These are phyloP conservation scores for Ophiostoma novo-ulmi DNA, from an alignment of 2,329 filamentous ascomycete species.

Conservation along the genomic window DNA sequence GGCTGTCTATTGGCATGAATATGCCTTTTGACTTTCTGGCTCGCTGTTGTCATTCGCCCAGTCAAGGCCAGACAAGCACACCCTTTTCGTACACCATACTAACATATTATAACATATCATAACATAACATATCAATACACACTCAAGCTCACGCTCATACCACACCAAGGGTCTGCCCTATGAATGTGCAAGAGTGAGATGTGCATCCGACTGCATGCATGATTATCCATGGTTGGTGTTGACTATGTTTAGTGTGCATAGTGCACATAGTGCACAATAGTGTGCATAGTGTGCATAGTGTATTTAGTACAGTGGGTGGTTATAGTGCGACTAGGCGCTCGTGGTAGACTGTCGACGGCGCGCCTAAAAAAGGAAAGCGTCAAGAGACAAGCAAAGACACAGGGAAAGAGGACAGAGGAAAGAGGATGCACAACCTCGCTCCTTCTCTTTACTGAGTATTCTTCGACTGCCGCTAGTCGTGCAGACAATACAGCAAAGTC, in stretches of 20 bases:
- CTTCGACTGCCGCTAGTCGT: constrained; percentile 11
- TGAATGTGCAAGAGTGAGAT: neutral
- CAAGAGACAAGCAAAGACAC: neutral
- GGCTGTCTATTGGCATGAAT: neutral
- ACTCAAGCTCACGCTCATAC: neutral
- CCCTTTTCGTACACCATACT: neutral
- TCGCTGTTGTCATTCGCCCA: neutral
- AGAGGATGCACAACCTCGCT: neutral
- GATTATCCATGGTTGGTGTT: neutral
- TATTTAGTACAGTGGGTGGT: neutral
- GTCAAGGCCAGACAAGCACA: neutral
- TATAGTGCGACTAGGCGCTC: neutral
- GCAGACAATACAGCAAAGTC: constrained; percentile 5
- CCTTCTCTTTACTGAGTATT: neutral
- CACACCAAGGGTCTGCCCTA: constrained; percentile 7
- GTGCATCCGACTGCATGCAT: neutral
- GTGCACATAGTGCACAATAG: neutral
- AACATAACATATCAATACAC: neutral
- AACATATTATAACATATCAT: neutral
- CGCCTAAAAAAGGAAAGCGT: neutral
- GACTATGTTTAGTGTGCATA: neutral
- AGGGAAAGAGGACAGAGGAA: neutral
- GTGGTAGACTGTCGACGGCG: neutral
- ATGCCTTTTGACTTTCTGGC: neutral
- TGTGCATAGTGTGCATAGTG: neutral